Percentiles rank a stretch among this genome's conserved stretches.
phyloP scores from a whole-genome alignment of 2,329 filamentous ascomycete species.

The Monosporascus sp. region DNA sequence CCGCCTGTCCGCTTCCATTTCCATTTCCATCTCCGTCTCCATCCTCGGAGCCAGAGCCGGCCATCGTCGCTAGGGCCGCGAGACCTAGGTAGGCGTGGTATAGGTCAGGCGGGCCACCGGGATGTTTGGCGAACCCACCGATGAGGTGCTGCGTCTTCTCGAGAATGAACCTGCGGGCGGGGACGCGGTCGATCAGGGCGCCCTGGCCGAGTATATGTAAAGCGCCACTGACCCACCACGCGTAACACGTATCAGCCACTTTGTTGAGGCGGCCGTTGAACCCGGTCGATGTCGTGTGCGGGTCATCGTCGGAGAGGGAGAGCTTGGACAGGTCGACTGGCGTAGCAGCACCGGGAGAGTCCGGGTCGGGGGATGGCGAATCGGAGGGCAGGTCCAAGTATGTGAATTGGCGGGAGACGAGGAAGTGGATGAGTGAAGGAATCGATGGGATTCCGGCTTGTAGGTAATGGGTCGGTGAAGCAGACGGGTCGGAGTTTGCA shows the following conservation, averaged over 20 bases:
- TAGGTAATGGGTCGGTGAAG: slow-evolving; percentile 25
- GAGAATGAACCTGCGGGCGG: slow-evolving; percentile 73
- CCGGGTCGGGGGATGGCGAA: slow-evolving; percentile 34
- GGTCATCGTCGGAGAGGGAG: slow-evolving; percentile 19
- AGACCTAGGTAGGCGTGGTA: slow-evolving; percentile 89
- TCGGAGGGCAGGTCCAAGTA: slow-evolving; percentile 43
- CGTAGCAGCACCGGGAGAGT: slow-evolving; percentile 10
- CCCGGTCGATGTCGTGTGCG: slow-evolving; percentile 38
- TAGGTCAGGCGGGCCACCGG: slow-evolving; percentile 65
- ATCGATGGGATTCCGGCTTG: slow-evolving; percentile 35
- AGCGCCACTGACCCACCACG: slow-evolving; percentile 81
- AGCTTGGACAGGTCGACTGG: slow-evolving; percentile 30
- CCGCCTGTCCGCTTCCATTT: slow-evolving; percentile 29
- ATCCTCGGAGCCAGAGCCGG: slow-evolving; percentile 6
- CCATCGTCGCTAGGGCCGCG: slow-evolving; percentile 68
- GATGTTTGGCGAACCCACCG: slow-evolving; percentile 72
- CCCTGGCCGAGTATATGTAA: slow-evolving; percentile 54
- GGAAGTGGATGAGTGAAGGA: slow-evolving; percentile 41
- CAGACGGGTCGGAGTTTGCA: slow-evolving; percentile 32
- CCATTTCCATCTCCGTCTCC: neutral
- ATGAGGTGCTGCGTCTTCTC: slow-evolving; percentile 82
- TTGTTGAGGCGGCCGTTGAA: slow-evolving; percentile 93
- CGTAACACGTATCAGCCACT: slow-evolving; percentile 89
- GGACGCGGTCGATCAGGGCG: slow-evolving; percentile 50
- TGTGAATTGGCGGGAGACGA: slow-evolving; percentile 59